Percentiles rank a stretch among this genome's conserved stretches.
phyloP scores from a whole-genome alignment of 768 basidiomycete genomes.

The Leccinum disarticulatum region DNA sequence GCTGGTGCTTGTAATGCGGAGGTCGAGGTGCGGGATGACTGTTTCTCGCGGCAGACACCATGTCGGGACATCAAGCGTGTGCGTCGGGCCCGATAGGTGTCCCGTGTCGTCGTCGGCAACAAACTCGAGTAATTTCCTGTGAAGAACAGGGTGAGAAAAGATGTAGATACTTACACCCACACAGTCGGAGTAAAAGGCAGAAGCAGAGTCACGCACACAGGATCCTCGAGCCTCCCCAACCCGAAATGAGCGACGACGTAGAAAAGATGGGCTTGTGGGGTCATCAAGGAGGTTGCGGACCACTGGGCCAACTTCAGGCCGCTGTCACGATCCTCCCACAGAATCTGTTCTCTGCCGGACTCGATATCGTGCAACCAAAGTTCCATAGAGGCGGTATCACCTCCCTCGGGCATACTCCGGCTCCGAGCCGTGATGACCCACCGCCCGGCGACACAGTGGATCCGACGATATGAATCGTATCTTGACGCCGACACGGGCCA shows the following conservation, averaged over 20 bases:
- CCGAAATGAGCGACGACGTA: slow-evolving; percentile 14
- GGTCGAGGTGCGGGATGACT: neutral
- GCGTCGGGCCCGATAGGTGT: slow-evolving; percentile 1
- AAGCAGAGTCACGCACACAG: slow-evolving; percentile 13
- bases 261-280: slow-evolving; percentile 10
- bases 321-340: slow-evolving; percentile 16
- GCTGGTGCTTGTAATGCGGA: slow-evolving; percentile 6
- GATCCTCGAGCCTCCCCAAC: slow-evolving; percentile 5
- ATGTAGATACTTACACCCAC: too few relatives aligned
- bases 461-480: too few relatives aligned
- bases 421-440: too few relatives aligned
- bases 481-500: too few relatives aligned
- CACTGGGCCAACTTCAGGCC: neutral
- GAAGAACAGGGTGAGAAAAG: neutral
- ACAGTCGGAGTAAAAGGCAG: neutral
- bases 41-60: slow-evolving; percentile 6
- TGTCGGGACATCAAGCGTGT: slow-evolving; percentile 14
- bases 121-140: slow-evolving; percentile 19
- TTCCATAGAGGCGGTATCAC: too few relatives aligned
- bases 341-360: slow-evolving; percentile 6
- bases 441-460: slow-evolving; percentile 14
- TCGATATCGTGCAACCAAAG: slow-evolving; percentile 10
- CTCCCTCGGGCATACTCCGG: too few relatives aligned
- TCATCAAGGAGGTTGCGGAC: slow-evolving; percentile 10
- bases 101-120: slow-evolving; percentile 20